Percentiles rank a stretch among this genome's conserved stretches.
Evolutionary conservation across 208 protist species (phyloP).

Genomic region (Leishmania martiniquensis): DNA sequence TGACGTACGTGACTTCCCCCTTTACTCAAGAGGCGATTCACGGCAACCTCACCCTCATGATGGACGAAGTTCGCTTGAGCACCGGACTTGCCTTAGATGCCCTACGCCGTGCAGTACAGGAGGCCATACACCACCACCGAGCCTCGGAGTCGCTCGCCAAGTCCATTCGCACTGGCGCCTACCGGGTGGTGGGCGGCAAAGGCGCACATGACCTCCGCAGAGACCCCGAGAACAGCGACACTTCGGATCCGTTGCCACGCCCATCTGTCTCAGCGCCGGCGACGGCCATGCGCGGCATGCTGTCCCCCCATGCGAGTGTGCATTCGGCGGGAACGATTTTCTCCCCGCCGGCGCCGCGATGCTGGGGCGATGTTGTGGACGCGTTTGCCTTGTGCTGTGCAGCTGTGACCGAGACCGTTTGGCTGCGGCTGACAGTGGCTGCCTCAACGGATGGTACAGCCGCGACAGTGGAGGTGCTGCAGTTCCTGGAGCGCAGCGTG

Average conservation of each 20-base stretch:
- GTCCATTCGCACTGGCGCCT: conserved; percentile 51
- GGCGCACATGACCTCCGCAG: background rate
- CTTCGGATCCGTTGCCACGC: background rate
- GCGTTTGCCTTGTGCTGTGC: conserved; percentile 39
- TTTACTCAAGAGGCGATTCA: background rate
- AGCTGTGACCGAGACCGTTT: conserved; percentile 24
- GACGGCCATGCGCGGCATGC: background rate
- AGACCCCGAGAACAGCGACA: background rate
- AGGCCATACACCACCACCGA: conserved; percentile 18
- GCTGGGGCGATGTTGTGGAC: conserved; percentile 18
- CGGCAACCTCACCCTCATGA: conserved; percentile 15
- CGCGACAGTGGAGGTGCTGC: conserved; percentile 13
- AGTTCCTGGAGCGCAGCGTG: conserved; percentile 34
- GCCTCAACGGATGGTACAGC: conserved; percentile 9
- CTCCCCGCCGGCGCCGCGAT: background rate
- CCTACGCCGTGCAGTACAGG: conserved; percentile 29
- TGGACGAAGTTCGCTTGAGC: conserved; percentile 4
- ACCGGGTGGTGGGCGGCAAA: conserved; percentile 1
- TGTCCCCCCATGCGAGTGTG: background rate
- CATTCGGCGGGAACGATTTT: background rate
- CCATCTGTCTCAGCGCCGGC: background rate
- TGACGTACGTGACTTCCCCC: background rate
- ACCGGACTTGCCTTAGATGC: conserved; percentile 19
- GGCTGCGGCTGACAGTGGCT: conserved; percentile 25
- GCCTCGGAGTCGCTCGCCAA: conserved; percentile 36